Evolutionary conservation across 2,329 filamentous ascomycete genomes (phyloP).

Genomic region (Neofusicoccum ribis): DNA sequence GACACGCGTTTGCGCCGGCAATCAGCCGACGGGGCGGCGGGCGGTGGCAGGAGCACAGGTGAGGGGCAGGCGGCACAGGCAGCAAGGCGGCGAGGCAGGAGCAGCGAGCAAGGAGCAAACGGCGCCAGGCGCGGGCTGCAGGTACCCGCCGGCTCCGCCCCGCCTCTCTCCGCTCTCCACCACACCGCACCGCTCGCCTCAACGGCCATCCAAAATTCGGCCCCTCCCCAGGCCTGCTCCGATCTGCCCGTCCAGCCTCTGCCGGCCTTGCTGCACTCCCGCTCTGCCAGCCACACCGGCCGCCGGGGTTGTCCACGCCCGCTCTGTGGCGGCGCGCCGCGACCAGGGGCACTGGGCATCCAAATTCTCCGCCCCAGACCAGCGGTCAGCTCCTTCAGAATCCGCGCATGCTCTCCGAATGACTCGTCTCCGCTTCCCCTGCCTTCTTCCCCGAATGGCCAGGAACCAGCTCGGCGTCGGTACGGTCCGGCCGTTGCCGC

Average conservation of each 20-base stretch:
- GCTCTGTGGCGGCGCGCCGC: background rate
- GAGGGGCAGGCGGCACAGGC: background rate
- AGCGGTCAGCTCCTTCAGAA: background rate
- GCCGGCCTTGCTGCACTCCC: slow-evolving; percentile 7
- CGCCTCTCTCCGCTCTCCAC: slow-evolving; percentile 8
- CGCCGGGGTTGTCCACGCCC: background rate
- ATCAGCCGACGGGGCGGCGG: background rate
- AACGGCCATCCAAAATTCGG: background rate
- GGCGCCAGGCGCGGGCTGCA: background rate
- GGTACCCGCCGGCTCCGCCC: background rate
- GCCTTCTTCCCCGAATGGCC: background rate
- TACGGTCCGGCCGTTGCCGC: background rate
- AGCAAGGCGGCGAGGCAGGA: background rate
- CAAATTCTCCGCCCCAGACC: background rate
- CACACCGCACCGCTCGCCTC: background rate
- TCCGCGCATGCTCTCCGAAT: background rate
- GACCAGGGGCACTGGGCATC: background rate
- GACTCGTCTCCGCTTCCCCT: background rate
- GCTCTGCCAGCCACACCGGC: background rate
- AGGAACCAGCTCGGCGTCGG: background rate
- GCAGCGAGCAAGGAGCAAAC: background rate
- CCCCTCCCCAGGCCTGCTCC: background rate
- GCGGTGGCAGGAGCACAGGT: too few species aligned
- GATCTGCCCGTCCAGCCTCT: slow-evolving; percentile 2
- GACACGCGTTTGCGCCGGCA: background rate